phyloP scores from a whole-genome alignment of 805 yeast genomes.

The Pichia rugopelliculosa region DNA sequence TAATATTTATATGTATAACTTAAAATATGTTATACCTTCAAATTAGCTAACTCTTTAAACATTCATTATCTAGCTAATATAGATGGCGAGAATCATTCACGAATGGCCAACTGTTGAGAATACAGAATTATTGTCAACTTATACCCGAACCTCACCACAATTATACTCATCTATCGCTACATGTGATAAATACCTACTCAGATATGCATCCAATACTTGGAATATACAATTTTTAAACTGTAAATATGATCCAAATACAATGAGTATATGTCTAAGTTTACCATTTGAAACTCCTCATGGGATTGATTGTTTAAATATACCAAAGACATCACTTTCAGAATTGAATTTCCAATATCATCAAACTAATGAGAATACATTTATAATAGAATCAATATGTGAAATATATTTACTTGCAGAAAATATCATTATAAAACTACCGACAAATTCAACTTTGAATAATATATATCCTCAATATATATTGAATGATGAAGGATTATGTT shows the following conservation, averaged over 20 bases:
- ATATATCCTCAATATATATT: background rate
- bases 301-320: slow-evolving; percentile 1
- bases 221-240: slow-evolving; percentile 9
- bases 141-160: slow-evolving; percentile 22
- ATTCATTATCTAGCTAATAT: too few relatives aligned
- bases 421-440: slow-evolving; percentile 16
- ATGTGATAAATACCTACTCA: slow-evolving; percentile 13
- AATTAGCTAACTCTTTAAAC: too few relatives aligned
- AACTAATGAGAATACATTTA: slow-evolving; percentile 5
- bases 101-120: slow-evolving; percentile 24
- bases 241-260: slow-evolving; percentile 5
- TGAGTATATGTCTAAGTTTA: background rate
- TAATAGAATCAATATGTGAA: slow-evolving; percentile 15
- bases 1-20: too few relatives aligned
- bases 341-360: background rate
- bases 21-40: too few relatives aligned
- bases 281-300: background rate
- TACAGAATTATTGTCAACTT: slow-evolving; percentile 20
- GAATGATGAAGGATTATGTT: slow-evolving; percentile 7
- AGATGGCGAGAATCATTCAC: background rate
- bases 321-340: slow-evolving; percentile 2
- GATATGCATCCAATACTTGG: slow-evolving; percentile 22
- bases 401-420: slow-evolving; percentile 21
- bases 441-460: background rate
- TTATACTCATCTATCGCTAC: slow-evolving; percentile 10